These are phyloP conservation scores for Gomphus bonarii DNA, from an alignment of 1,284 basidiomycete species.

Conservation along the genomic window DNA sequence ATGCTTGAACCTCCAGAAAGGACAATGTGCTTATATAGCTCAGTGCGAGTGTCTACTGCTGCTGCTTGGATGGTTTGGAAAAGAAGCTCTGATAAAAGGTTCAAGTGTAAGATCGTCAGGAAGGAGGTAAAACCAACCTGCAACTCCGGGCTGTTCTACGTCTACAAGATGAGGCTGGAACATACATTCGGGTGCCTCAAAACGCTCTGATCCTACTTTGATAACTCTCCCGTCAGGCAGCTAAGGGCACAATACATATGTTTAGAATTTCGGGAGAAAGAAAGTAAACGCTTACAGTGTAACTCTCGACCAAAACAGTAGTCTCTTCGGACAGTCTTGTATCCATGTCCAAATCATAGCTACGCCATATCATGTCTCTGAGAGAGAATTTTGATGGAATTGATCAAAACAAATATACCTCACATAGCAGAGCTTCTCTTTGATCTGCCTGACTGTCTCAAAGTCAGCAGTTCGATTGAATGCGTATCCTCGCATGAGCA, in stretches of 20 bases:
- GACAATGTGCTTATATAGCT: slow-evolving; percentile 98
- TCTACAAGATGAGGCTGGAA: slow-evolving; percentile 99
- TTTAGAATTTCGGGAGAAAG: not conserved
- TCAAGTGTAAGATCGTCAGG: not conserved
- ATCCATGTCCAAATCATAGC: slow-evolving; percentile 94
- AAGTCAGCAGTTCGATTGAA: slow-evolving; percentile 99
- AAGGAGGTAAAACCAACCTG: slow-evolving; percentile 41
- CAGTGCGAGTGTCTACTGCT: slow-evolving; percentile 82
- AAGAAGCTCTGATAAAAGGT: slow-evolving; percentile 65
- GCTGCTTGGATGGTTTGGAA: slow-evolving; percentile 94
- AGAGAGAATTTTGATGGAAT: not conserved
- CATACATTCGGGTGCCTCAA: slow-evolving; percentile 99
- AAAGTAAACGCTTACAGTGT: slow-evolving; percentile 54
- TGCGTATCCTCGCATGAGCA: slow-evolving; percentile 97
- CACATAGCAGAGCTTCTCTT: slow-evolving; percentile 97
- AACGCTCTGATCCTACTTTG: slow-evolving; percentile 98
- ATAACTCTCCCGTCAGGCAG: slow-evolving; percentile 94
- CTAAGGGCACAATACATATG: slow-evolving; percentile 26
- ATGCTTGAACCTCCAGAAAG: slow-evolving; percentile 96
- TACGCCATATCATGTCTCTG: slow-evolving; percentile 20
- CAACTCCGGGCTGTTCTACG: slow-evolving; percentile 93
- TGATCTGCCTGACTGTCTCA: slow-evolving; percentile 97
- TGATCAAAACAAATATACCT: slow-evolving; percentile 39
- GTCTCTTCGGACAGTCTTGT: slow-evolving; percentile 93
- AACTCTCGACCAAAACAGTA: slow-evolving; percentile 91